Evolutionary conservation across 2,329 filamentous ascomycete species (phyloP).

Genomic region (Ascochyta fabae): DNA sequence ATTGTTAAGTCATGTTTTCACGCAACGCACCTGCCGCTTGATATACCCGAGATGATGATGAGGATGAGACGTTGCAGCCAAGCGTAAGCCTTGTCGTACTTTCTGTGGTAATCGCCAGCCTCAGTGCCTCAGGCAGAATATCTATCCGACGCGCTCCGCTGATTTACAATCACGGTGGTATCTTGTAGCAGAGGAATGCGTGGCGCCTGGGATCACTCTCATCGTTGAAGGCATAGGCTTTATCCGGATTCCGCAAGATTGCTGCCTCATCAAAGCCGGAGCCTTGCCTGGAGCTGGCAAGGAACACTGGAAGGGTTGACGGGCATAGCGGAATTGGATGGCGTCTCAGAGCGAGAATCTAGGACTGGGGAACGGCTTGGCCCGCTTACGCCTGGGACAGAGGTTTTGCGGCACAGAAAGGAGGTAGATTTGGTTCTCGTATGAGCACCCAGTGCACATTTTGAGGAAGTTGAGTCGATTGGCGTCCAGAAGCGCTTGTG

Average conservation of each 20-base stretch:
- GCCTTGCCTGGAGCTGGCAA: slow-evolving; percentile 4
- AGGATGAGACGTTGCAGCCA: slow-evolving; percentile 24
- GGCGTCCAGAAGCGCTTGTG: slow-evolving; percentile 23
- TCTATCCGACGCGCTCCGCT: slow-evolving; percentile 32
- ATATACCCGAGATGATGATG: slow-evolving; percentile 29
- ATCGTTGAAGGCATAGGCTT: slow-evolving; percentile 36
- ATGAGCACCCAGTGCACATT: slow-evolving; percentile 13
- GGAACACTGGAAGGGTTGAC: slow-evolving; percentile 25
- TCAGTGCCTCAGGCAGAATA: slow-evolving; percentile 40
- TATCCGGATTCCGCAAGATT: slow-evolving; percentile 38
- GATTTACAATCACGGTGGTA: slow-evolving; percentile 25
- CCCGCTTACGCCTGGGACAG: slow-evolving; percentile 37
- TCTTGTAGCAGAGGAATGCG: slow-evolving; percentile 24
- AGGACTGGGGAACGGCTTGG: slow-evolving; percentile 36
- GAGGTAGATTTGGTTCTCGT: slow-evolving; percentile 24
- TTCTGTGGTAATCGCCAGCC: slow-evolving; percentile 23
- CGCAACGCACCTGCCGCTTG: slow-evolving; percentile 36
- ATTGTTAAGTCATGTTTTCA: background rate
- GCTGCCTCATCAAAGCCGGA: slow-evolving; percentile 28
- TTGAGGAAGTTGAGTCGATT: slow-evolving; percentile 3
- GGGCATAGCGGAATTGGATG: slow-evolving; percentile 28
- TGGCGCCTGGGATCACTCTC: slow-evolving; percentile 29
- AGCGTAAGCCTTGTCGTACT: slow-evolving; percentile 26
- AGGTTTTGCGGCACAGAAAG: slow-evolving; percentile 27
- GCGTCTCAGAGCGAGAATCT: slow-evolving; percentile 17